Evolutionary conservation across 805 yeast species (phyloP).

Genomic region (Dipodascus geniculatus): DNA sequence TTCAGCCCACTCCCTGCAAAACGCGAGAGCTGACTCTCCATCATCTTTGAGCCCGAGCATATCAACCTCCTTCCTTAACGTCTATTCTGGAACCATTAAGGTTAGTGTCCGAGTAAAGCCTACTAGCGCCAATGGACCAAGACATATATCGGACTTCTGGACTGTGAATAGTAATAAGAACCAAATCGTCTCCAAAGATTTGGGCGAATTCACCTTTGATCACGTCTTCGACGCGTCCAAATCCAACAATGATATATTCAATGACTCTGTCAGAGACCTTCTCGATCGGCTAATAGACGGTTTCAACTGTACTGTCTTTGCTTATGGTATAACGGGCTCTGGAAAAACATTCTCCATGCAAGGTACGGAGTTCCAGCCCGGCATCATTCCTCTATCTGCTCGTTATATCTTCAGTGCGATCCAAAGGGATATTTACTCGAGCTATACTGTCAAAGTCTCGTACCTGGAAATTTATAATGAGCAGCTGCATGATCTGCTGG

Average conservation of each 20-base stretch:
- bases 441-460: slow-evolving; percentile 48
- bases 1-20: neutral
- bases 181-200: slow-evolving; percentile 36
- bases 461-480: slow-evolving; percentile 86
- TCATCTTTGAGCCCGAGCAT: neutral
- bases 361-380: slow-evolving; percentile 51
- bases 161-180: slow-evolving; percentile 29
- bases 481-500: slow-evolving; percentile 63
- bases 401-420: slow-evolving; percentile 41
- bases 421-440: slow-evolving; percentile 42
- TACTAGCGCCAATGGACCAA: slow-evolving; percentile 4
- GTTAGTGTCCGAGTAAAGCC: slow-evolving; percentile 78
- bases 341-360: slow-evolving; percentile 87
- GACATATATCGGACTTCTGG: slow-evolving; percentile 26
- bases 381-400: slow-evolving; percentile 61
- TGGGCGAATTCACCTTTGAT: slow-evolving; percentile 65
- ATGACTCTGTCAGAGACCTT: slow-evolving; percentile 39
- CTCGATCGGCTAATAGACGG: slow-evolving; percentile 54
- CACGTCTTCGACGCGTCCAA: slow-evolving; percentile 45
- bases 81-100: slow-evolving; percentile 57
- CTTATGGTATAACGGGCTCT: slow-evolving; percentile 91
- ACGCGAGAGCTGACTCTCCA: slow-evolving; percentile 16
- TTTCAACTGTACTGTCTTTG: slow-evolving; percentile 79
- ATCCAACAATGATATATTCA: slow-evolving; percentile 52
- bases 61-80: slow-evolving; percentile 1